Percentiles rank a stretch among this genome's conserved stretches.
phyloP scores from a whole-genome alignment of 1,284 basidiomycete species.

The Fistulina hepatica region DNA sequence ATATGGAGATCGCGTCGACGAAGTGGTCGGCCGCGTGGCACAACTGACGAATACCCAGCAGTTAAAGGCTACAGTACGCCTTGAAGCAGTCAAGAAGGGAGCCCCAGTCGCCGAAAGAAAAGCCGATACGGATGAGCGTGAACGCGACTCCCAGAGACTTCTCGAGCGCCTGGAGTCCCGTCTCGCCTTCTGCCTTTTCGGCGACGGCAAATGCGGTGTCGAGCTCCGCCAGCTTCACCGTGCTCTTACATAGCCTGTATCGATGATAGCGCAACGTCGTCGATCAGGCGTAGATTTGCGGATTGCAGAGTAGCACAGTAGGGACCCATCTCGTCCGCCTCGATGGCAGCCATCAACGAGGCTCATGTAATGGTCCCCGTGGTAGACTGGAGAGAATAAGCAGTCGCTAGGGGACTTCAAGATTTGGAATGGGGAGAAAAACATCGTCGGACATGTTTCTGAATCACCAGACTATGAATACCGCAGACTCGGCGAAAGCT shows the following conservation, averaged over 20 bases:
- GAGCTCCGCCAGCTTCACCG: slow-evolving; percentile 64
- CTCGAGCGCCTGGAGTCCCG: slow-evolving; percentile 84
- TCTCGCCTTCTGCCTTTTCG: slow-evolving; percentile 87
- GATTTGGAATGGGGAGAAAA: slow-evolving; percentile 78
- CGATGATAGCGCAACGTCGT: slow-evolving; percentile 49
- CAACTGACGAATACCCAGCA: slow-evolving; percentile 82
- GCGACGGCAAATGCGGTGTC: slow-evolving; percentile 79
- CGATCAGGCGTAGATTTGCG: slow-evolving; percentile 29
- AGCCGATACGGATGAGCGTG: slow-evolving; percentile 80
- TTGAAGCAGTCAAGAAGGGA: slow-evolving; percentile 92
- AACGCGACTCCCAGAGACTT: slow-evolving; percentile 90
- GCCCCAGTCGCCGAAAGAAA: slow-evolving; percentile 98
- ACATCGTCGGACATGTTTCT: slow-evolving; percentile 71
- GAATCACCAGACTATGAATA: too few species aligned
- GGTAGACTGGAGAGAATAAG: slow-evolving; percentile 61
- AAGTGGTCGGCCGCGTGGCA: slow-evolving; percentile 47
- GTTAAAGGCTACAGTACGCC: slow-evolving; percentile 86
- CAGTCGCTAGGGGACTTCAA: slow-evolving; percentile 66
- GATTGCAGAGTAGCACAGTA: slow-evolving; percentile 24
- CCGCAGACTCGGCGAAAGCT: too few species aligned
- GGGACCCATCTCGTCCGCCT: slow-evolving; percentile 64
- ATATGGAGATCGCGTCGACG: slow-evolving; percentile 86
- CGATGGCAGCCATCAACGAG: slow-evolving; percentile 66
- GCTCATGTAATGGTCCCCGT: slow-evolving; percentile 51
- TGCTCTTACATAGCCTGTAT: slow-evolving; percentile 75